phyloP scores from a whole-genome alignment of 1,284 basidiomycete species.

The Cutaneotrichosporon cavernicola region DNA sequence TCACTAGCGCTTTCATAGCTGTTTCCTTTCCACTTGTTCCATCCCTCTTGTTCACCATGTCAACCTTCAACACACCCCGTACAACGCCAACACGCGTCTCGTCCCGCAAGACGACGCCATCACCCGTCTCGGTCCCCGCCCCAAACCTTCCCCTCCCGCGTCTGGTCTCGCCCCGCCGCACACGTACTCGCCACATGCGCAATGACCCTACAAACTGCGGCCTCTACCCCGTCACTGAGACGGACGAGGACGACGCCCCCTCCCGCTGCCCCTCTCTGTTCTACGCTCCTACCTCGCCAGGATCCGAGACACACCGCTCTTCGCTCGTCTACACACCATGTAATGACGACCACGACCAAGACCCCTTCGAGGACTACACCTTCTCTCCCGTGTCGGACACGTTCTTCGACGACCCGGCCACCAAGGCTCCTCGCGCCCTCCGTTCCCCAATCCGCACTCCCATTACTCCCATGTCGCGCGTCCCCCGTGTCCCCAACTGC shows the following conservation, averaged over 20 bases:
- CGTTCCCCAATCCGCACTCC: conserved; percentile 12
- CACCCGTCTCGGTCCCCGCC: conserved; percentile 2
- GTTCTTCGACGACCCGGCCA: neutral
- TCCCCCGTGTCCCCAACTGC: conserved; percentile 15
- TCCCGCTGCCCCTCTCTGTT: conserved; percentile 7
- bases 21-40: neutral
- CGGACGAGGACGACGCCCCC: conserved; percentile 22
- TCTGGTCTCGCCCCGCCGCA: conserved; percentile 26
- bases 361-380: conserved; percentile 11
- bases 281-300: conserved; percentile 12
- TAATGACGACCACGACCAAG: conserved; percentile 1
- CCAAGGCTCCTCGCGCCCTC: neutral
- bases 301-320: conserved; percentile 15
- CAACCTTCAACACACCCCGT: neutral
- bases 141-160: conserved; percentile 1
- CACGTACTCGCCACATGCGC: conserved; percentile 35
- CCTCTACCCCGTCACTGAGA: conserved; percentile 41
- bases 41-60: neutral
- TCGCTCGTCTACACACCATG: conserved; percentile 16
- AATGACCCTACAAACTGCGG: conserved; percentile 34
- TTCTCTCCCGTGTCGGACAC: neutral
- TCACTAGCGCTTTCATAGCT: no score
- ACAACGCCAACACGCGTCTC: conserved; percentile 5
- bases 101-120: conserved; percentile 7
- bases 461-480: conserved; percentile 14